Percentiles rank a stretch among this genome's conserved stretches.
phyloP scores from a whole-genome alignment of 148 eudicot genomes.

The Euryodendron excelsum region DNA sequence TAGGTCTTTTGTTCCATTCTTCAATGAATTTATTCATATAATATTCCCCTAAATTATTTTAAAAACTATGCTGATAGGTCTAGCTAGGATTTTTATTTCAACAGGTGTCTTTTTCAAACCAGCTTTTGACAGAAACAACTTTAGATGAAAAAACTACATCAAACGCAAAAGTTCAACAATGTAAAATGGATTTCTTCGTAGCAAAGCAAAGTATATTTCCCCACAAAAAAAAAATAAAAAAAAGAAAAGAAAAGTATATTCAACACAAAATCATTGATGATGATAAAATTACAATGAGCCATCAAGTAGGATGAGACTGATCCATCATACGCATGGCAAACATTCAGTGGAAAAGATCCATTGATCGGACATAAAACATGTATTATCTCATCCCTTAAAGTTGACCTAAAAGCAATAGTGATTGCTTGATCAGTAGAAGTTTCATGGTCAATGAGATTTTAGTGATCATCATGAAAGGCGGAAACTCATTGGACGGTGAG shows the following conservation, averaged over 20 bases:
- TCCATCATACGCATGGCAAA: background rate
- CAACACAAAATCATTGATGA: background rate
- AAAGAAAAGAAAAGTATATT: constrained; percentile 1
- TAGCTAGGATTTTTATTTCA: constrained; percentile 7
- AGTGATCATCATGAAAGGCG: background rate
- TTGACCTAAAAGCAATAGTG: constrained; percentile 3
- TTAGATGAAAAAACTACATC: constrained; percentile 4
- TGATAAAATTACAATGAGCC: background rate
- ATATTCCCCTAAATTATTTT: background rate
- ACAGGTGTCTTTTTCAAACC: constrained; percentile 1
- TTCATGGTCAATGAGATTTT: background rate
- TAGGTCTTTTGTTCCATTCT: background rate
- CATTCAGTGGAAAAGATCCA: background rate
- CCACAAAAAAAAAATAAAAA: too few species aligned
- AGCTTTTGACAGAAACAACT: constrained; percentile 25
- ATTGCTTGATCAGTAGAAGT: background rate
- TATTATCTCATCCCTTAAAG: background rate
- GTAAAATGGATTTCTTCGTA: background rate
- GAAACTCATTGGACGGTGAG: background rate
- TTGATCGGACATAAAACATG: background rate
- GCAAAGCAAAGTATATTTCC: background rate
- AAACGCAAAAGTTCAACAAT: background rate
- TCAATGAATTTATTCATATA: too few species aligned
- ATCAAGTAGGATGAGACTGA: background rate
- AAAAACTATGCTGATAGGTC: constrained; percentile 15